Conservation (phyloP, 176 grass and related monocot genomes). For the Aegilops tauschii region DNA sequence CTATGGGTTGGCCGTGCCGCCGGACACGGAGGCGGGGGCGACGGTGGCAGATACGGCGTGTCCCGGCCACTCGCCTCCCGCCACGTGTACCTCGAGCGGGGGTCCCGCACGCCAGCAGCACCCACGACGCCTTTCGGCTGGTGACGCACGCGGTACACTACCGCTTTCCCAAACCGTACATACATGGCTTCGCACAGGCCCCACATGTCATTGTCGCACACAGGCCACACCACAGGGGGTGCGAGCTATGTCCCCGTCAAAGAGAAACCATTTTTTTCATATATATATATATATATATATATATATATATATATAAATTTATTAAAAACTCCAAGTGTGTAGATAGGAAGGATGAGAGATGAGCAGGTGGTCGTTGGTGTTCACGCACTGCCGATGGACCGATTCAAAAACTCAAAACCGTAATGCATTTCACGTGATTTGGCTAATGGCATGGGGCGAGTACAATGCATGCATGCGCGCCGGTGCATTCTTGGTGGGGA, state of each 20-base stretch:
- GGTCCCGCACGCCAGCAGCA: not conserved
- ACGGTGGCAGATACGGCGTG: not conserved
- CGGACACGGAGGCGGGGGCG: not conserved
- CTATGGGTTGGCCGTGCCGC: not conserved
- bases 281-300: too few species aligned
- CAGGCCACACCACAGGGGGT: too few species aligned
- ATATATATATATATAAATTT: too few species aligned
- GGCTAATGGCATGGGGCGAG: too few species aligned
- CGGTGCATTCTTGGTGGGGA: not conserved
- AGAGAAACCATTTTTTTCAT: too few species aligned
- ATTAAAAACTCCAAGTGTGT: not conserved
- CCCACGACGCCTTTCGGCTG: not conserved
- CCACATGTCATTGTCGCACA: not conserved
- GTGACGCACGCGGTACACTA: not conserved
- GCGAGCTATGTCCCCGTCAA: too few species aligned
- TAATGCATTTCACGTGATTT: not conserved
- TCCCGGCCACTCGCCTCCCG: not conserved
- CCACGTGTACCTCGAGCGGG: not conserved
- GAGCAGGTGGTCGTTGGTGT: not conserved
- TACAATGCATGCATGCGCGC: too few species aligned
- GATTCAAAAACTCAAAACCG: not conserved
- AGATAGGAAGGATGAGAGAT: not conserved
- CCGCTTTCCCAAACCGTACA: not conserved
- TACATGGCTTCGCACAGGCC: not conserved
- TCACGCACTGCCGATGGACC: not conserved